phyloP scores from a whole-genome alignment of 2,329 filamentous ascomycete species.

The Xylariaceae sp. region DNA sequence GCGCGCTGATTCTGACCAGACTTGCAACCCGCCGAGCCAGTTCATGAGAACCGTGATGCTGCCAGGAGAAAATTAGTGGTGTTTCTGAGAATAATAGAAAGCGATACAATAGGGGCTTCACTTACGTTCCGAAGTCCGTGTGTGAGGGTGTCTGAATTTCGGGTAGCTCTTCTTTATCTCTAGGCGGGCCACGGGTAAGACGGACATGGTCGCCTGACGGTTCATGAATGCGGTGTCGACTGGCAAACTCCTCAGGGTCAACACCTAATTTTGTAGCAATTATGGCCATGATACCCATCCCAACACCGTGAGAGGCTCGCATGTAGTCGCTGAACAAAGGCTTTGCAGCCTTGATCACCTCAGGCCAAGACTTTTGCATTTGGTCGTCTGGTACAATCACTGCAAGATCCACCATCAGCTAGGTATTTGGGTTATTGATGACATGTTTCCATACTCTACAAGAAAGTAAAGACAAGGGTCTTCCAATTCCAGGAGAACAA shows the following conservation, averaged over 20 bases:
- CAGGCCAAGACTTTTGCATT: conserved; percentile 27
- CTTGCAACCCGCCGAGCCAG: conserved; percentile 36
- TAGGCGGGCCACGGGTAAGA: conserved; percentile 29
- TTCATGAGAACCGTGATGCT: conserved; percentile 38
- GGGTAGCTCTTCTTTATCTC: conserved; percentile 28
- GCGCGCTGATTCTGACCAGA: conserved; percentile 30
- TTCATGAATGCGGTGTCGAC: conserved; percentile 28
- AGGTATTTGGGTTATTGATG: neutral
- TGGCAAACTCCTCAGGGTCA: conserved; percentile 21
- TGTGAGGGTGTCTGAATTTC: conserved; percentile 32
- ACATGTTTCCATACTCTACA: neutral
- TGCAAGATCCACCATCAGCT: conserved; percentile 17
- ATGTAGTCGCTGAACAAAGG: conserved; percentile 27
- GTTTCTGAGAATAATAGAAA: too few species aligned
- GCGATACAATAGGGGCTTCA: neutral
- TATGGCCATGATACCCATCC: conserved; percentile 26
- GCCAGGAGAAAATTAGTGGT: neutral
- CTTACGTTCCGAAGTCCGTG: conserved; percentile 36
- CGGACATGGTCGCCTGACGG: conserved; percentile 31
- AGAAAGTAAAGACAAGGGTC: neutral
- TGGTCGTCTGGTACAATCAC: conserved; percentile 23
- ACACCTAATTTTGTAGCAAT: conserved; percentile 28
- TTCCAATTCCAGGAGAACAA: neutral
- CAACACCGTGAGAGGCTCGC: conserved; percentile 25
- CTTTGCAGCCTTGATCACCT: conserved; percentile 18